Evolutionary conservation across 495 filamentous ascomycete genomes (phyloP).

Genomic region (Hypoxylon rickii): DNA sequence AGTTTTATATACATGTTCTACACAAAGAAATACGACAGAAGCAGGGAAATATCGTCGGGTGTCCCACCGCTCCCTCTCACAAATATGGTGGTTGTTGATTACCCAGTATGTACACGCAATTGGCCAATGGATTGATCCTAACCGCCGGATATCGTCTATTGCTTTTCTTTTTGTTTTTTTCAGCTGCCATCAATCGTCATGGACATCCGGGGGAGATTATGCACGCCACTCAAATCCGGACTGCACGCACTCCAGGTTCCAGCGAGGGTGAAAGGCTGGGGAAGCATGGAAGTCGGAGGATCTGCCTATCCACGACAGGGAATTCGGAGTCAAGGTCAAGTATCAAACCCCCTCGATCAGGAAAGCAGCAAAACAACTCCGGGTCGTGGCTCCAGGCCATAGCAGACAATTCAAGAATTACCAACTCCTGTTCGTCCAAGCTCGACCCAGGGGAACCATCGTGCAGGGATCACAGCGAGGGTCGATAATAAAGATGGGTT

Average conservation of each 20-base stretch:
- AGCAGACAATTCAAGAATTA: constrained; percentile 11
- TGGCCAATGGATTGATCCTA: constrained; percentile 26
- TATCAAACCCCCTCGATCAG: constrained; percentile 19
- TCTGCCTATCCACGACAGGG: constrained; percentile 26
- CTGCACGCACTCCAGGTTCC: too few relatives aligned
- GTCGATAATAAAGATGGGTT: constrained; percentile 10
- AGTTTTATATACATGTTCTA: constrained; percentile 7
- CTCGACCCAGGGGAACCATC: constrained; percentile 12
- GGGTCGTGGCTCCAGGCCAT: constrained; percentile 11
- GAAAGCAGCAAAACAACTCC: constrained; percentile 28
- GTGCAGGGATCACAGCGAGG: constrained; percentile 2
- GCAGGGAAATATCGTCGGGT: constrained; percentile 21
- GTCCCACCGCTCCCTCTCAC: constrained; percentile 14
- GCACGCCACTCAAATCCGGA: too few relatives aligned
- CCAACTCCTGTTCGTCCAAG: constrained; percentile 20
- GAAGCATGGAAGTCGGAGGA: constrained; percentile 17
- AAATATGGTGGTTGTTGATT: constrained; percentile 10
- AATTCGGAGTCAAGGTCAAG: constrained; percentile 26
- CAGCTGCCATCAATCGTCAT: constrained; percentile 15
- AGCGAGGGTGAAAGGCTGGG: constrained; percentile 2
- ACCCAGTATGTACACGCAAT: not conserved
- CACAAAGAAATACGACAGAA: not conserved
- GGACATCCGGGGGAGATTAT: constrained; percentile 11
- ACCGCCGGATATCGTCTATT: constrained; percentile 28
- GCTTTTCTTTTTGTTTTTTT: constrained; percentile 11